Evolutionary conservation across 257 asterid genomes (phyloP).

Genomic region (Solanum commersonii): DNA sequence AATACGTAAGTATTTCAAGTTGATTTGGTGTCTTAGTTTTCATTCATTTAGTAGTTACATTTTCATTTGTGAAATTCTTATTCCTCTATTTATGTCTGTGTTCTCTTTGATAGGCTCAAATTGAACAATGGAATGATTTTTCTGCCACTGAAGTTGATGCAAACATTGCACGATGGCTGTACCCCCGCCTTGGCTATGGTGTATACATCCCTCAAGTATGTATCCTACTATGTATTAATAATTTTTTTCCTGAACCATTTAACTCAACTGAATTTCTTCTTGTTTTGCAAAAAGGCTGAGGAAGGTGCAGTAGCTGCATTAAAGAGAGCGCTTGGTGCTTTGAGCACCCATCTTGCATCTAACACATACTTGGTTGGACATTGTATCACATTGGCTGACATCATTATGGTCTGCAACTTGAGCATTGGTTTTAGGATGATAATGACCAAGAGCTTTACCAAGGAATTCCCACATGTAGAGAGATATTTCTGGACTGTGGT

Average conservation of each 20-base stretch:
- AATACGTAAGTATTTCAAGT: constrained; percentile 41
- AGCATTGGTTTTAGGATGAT: constrained; percentile 27
- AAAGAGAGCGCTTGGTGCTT: constrained; percentile 66
- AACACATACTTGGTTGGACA: constrained; percentile 87
- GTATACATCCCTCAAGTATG: constrained; percentile 48
- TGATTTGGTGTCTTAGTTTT: neutral
- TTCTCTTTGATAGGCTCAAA: constrained; percentile 30
- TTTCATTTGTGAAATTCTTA: neutral
- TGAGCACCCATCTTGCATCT: constrained; percentile 69
- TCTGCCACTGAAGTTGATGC: constrained; percentile 53
- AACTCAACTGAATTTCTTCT: neutral
- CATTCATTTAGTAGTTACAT: neutral
- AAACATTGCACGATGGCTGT: constrained; percentile 31
- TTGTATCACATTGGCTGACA: constrained; percentile 74
- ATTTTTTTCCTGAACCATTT: neutral
- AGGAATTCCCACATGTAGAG: constrained; percentile 89
- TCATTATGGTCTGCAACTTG: constrained; percentile 55
- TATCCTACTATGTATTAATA: neutral
- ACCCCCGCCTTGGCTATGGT: constrained; percentile 50
- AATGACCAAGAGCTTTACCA: constrained; percentile 74
- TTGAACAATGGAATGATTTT: constrained; percentile 86
- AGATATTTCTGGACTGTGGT: constrained; percentile 84
- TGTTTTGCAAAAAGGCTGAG: constrained; percentile 41
- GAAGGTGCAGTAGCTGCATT: constrained; percentile 52
- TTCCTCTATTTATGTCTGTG: neutral